Conservation (phyloP, 495 filamentous ascomycete genomes). For the Pyrenula massariospora region DNA sequence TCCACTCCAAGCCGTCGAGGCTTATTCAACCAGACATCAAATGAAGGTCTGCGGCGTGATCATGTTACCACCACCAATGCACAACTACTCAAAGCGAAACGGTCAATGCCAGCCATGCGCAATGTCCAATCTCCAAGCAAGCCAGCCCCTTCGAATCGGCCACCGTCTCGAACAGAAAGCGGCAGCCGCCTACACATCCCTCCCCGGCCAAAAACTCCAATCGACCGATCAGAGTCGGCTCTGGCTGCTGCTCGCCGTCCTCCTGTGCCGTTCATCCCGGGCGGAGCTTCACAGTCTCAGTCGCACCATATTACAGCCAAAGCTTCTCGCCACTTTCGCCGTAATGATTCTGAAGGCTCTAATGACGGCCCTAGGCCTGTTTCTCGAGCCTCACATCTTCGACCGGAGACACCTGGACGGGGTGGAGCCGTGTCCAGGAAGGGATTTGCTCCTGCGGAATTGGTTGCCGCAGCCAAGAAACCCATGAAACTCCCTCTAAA, state of each 20-base stretch:
- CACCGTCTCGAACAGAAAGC: slow-evolving; percentile 28
- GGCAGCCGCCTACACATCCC: slow-evolving; percentile 27
- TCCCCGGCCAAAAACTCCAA: slow-evolving; percentile 57
- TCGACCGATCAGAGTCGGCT: slow-evolving; percentile 51
- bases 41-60: slow-evolving; percentile 38
- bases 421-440: slow-evolving; percentile 17
- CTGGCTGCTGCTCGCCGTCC: slow-evolving; percentile 40
- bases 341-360: slow-evolving; percentile 60
- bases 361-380: slow-evolving; percentile 34
- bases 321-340: slow-evolving; percentile 53
- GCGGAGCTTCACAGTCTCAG: slow-evolving; percentile 58
- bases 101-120: slow-evolving; percentile 76
- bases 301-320: slow-evolving; percentile 73
- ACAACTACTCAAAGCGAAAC: slow-evolving; percentile 70
- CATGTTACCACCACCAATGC: slow-evolving; percentile 53
- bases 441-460: slow-evolving; percentile 28
- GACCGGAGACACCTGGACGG: slow-evolving; percentile 30
- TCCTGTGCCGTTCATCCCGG: slow-evolving; percentile 69
- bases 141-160: slow-evolving; percentile 18
- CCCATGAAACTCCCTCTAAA: slow-evolving; percentile 63
- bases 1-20: slow-evolving; percentile 48
- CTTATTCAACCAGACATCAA: slow-evolving; percentile 43
- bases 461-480: slow-evolving; percentile 38
- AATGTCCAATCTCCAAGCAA: slow-evolving; percentile 27
- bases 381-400: slow-evolving; percentile 37